These are phyloP conservation scores for Clarireedia monteithiana DNA, from an alignment of 2,329 filamentous ascomycete species.

Conservation along the genomic window DNA sequence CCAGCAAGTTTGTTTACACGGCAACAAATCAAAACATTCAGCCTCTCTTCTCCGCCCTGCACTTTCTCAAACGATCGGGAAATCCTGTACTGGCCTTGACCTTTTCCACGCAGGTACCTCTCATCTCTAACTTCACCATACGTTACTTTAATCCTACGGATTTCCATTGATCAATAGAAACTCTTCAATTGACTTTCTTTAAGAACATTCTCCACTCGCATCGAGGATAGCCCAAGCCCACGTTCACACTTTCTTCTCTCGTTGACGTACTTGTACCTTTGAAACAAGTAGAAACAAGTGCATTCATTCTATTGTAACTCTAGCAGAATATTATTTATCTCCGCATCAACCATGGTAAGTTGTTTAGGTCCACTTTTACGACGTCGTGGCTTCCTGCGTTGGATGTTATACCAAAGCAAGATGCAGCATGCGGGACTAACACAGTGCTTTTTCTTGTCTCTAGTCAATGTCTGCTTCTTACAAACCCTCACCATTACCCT, in stretches of 20 bases:
- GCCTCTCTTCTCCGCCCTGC: neutral
- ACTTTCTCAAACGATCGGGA: neutral
- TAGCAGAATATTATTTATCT: neutral
- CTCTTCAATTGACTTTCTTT: too few species aligned
- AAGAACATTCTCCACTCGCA: too few species aligned
- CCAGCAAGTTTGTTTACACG: neutral
- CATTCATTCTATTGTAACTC: neutral
- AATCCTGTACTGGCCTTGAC: neutral
- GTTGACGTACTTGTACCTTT: too few species aligned
- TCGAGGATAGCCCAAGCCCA: too few species aligned
- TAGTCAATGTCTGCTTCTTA: constrained; percentile 39
- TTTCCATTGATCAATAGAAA: too few species aligned
- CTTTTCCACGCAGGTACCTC: too few species aligned
- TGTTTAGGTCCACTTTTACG: constrained; percentile 6
- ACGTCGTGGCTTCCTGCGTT: constrained; percentile 6
- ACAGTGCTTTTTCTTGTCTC: neutral
- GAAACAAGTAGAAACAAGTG: neutral
- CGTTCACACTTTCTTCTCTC: neutral
- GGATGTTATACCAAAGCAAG: neutral
- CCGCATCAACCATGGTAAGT: constrained; percentile 10
- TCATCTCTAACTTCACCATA: too few species aligned
- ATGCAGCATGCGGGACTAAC: constrained; percentile 3
- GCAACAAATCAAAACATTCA: neutral
- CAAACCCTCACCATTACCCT: constrained; percentile 65
- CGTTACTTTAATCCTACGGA: too few species aligned